phyloP scores from a whole-genome alignment of 2,329 filamentous ascomycete genomes.

The Sporothrix phasma region DNA sequence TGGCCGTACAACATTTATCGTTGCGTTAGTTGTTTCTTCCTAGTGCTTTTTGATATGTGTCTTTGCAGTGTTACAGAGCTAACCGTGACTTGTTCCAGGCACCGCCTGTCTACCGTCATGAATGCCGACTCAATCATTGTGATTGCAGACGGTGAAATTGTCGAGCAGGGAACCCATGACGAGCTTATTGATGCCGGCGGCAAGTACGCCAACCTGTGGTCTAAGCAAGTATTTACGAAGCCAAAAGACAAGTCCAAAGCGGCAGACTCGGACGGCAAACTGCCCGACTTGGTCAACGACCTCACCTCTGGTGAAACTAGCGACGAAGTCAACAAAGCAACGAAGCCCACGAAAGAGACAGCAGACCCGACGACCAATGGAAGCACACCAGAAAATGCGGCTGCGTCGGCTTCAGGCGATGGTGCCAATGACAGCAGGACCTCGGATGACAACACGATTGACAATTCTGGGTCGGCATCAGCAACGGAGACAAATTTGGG shows the following conservation, averaged over 20 bases:
- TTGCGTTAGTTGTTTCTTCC: constrained; percentile 40
- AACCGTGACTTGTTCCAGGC: constrained; percentile 33
- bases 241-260: constrained; percentile 32
- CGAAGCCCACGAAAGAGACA: neutral
- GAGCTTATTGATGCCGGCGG: constrained; percentile 48
- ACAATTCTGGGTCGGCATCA: constrained; percentile 8
- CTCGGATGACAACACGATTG: constrained; percentile 18
- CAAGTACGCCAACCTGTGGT: constrained; percentile 56
- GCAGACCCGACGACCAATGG: neutral
- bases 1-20: constrained; percentile 56
- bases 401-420: neutral
- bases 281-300: constrained; percentile 28
- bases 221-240: constrained; percentile 45
- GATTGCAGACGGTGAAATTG: constrained; percentile 49
- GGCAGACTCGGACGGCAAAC: constrained; percentile 19
- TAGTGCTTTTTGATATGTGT: neutral
- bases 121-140: constrained; percentile 60
- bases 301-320: constrained; percentile 29
- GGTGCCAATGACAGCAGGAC: constrained; percentile 11
- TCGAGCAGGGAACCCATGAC: constrained; percentile 54
- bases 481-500: constrained; percentile 25
- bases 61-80: neutral
- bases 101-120: constrained; percentile 61
- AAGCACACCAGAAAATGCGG: neutral
- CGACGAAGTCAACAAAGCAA: constrained; percentile 28